These are phyloP conservation scores for Epichloe aotearoae DNA, from an alignment of 2,329 filamentous ascomycete species.

Conservation along the genomic window DNA sequence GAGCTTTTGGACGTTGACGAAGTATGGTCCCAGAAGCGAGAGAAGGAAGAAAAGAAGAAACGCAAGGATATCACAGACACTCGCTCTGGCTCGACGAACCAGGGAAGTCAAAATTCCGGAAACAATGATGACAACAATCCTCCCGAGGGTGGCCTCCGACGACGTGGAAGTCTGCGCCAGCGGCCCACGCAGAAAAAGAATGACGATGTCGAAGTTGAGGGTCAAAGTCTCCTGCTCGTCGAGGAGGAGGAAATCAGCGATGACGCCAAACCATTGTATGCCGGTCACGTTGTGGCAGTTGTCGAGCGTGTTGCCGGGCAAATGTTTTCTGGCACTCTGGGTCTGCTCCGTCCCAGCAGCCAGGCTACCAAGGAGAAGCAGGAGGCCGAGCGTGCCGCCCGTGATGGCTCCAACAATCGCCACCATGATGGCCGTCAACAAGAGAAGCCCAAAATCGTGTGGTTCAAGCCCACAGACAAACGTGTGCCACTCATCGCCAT, in stretches of 20 bases:
- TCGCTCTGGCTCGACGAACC: slow-evolving; percentile 61
- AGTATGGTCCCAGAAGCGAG: slow-evolving; percentile 95
- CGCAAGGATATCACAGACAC: slow-evolving; percentile 97
- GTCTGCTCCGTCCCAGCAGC: slow-evolving; percentile 86
- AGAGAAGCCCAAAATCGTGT: slow-evolving; percentile 98
- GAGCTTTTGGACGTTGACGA: slow-evolving; percentile 96
- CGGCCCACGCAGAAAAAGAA: slow-evolving; percentile 99
- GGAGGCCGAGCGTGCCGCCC: slow-evolving; percentile 84
- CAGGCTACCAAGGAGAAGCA: slow-evolving; percentile 99
- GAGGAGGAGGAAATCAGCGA: slow-evolving; percentile 99
- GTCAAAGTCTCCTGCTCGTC: slow-evolving; percentile 88
- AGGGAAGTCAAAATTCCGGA: slow-evolving; percentile 49
- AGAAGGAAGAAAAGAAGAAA: slow-evolving; percentile 99
- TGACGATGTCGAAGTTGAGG: slow-evolving; percentile 96
- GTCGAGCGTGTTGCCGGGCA: slow-evolving; percentile 94
- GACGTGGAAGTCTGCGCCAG: slow-evolving; percentile 89
- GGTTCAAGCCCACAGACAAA: slow-evolving; percentile 99
- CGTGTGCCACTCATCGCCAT: slow-evolving; percentile 96
- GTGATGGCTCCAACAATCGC: slow-evolving; percentile 61
- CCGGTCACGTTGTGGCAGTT: slow-evolving; percentile 92
- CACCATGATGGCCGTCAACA: slow-evolving; percentile 67
- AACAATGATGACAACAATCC: slow-evolving; percentile 50
- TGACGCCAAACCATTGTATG: slow-evolving; percentile 93
- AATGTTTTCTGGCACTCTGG: slow-evolving; percentile 97
- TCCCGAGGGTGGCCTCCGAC: slow-evolving; percentile 73